These are phyloP conservation scores for Russula sp. DNA, from an alignment of 768 basidiomycete genomes.

Conservation along the genomic window DNA sequence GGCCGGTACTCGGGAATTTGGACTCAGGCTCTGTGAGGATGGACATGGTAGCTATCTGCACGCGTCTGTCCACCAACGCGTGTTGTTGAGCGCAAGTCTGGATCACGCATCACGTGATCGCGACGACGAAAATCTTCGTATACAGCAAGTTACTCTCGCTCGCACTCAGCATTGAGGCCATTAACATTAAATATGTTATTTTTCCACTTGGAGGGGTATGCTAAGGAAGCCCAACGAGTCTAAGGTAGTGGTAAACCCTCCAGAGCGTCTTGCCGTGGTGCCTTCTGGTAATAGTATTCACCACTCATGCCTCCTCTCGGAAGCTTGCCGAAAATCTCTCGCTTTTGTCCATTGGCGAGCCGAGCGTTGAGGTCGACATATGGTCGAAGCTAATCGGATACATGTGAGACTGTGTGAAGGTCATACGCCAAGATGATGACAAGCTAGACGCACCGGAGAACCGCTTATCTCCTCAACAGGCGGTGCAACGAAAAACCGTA, in stretches of 20 bases:
- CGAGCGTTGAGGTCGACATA: slow-evolving; percentile 55
- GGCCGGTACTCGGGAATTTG: slow-evolving; percentile 9
- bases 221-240: neutral
- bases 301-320: slow-evolving; percentile 37
- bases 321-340: slow-evolving; percentile 38
- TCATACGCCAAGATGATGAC: neutral
- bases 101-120: slow-evolving; percentile 19
- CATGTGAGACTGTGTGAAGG: neutral
- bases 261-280: slow-evolving; percentile 28
- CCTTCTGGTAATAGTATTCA: slow-evolving; percentile 36
- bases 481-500: slow-evolving; percentile 83
- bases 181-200: neutral
- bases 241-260: slow-evolving; percentile 9
- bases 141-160: neutral
- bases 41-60: slow-evolving; percentile 7
- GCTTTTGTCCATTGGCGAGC: slow-evolving; percentile 35
- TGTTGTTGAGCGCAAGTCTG: neutral
- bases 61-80: neutral
- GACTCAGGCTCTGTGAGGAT: neutral
- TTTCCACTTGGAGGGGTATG: neutral
- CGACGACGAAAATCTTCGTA: neutral
- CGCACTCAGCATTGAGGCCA: neutral
- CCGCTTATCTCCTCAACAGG: slow-evolving; percentile 56
- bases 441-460: slow-evolving; percentile 48
- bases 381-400: slow-evolving; percentile 55